Base-by-base conservation (phyloP, 148 eudicot genomes). In the Vaccinium vitisidaea region DNA sequence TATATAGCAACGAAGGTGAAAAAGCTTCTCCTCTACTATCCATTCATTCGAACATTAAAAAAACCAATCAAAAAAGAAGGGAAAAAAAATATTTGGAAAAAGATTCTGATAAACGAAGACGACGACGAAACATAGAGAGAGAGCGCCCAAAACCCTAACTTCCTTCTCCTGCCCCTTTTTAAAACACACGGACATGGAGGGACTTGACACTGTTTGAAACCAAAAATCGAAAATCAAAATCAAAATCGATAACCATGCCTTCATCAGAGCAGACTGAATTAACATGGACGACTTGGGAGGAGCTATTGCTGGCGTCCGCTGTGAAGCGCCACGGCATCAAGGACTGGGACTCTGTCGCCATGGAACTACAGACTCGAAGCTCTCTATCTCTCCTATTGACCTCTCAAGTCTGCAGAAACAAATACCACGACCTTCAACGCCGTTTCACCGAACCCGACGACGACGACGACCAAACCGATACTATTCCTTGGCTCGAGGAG, bases 281-380 rank as follows among this genome's bases (percentile, higher is more conserved):
- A 27, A 50, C 55, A 11, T 89, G 91, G 91, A 86, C 86, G 13
- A 89, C 89, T 25, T 89, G 88, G 91, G 91, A 89, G 69, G 91
- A 89, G 61, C 89, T 89, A 6, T 76, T 89, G 81, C 87, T 89
- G 25, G 86, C 91, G 50, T 87, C 67, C 76, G 91, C 91, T 75
- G 91, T 89, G 84, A 87, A 87, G 84, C 89, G 91, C 21, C 87
- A 89, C 75, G 89, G 91, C 10, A 16, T 80, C 49, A 80, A 48
- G 61, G 82, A 86, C 48, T 89, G 91, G 91, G 88, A 84, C 54
- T 82, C 88, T 0, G 77, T 89, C 50, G 91, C 89, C 48, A 70
- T 67, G 69, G 91, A 89, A 46, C 88, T 89, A 16, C 91, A 87
- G 82, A 75, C 32, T 18, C 80, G 91, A 36, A 83, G 59, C 48